A percentile compares a stretch with the other conserved stretches of the same genome.
phyloP scores from a whole-genome alignment of 768 basidiomycete genomes.

The Suillus tomentosus region DNA sequence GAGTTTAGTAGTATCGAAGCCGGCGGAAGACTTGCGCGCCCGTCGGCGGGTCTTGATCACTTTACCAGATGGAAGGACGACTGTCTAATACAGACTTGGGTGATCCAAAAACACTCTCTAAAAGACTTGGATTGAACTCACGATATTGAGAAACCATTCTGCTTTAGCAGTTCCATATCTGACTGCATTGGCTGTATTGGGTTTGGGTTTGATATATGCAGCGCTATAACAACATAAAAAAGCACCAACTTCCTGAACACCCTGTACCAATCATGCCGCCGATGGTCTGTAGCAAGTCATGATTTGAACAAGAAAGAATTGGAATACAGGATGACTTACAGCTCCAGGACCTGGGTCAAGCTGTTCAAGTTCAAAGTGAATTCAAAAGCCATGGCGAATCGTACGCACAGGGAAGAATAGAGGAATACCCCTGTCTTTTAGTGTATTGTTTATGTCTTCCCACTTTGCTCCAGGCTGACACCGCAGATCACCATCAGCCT shows the following conservation, averaged over 20 bases:
- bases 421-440: constrained; percentile 70
- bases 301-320: background rate
- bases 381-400: background rate
- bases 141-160: constrained; percentile 86
- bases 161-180: constrained; percentile 86
- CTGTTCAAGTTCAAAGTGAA: constrained; percentile 34
- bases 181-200: constrained; percentile 66
- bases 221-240: background rate
- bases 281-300: constrained; percentile 53
- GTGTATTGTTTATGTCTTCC: constrained; percentile 73
- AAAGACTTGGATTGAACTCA: constrained; percentile 35
- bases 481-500: constrained; percentile 69
- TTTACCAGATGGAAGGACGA: constrained; percentile 81
- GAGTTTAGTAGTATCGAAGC: constrained; percentile 84
- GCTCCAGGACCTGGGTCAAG: constrained; percentile 74
- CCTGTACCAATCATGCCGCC: constrained; percentile 90
- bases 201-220: background rate
- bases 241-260: constrained; percentile 73
- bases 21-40: constrained; percentile 83
- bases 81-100: constrained; percentile 56
- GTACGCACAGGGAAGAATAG: constrained; percentile 81
- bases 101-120: constrained; percentile 25
- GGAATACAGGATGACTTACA: constrained; percentile 38
- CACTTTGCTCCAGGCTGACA: constrained; percentile 79
- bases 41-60: constrained; percentile 84